Percentiles rank a stretch among this genome's conserved stretches.
Evolutionary conservation across 306 rosid species (phyloP).

Genomic region (Luffa acutangula): DNA sequence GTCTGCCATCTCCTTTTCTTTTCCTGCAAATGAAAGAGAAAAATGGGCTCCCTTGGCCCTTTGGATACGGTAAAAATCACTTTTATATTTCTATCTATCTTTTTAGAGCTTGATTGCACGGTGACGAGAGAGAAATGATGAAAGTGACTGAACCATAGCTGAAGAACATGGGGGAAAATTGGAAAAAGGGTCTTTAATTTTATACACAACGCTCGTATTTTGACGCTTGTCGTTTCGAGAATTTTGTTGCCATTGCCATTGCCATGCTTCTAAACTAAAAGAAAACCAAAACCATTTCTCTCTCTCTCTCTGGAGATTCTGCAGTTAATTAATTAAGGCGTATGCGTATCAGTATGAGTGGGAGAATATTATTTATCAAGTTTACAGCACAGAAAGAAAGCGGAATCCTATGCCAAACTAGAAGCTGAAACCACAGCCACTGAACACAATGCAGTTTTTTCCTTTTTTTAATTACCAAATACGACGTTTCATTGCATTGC

Average conservation of each 20-base stretch:
- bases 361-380: not conserved
- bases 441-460: not conserved
- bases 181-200: not conserved
- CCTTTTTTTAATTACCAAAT: not conserved
- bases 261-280: not conserved
- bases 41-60: not conserved
- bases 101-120: not conserved
- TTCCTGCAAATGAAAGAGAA: not conserved
- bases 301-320: not conserved
- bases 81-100: not conserved
- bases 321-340: not conserved
- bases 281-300: too few species aligned
- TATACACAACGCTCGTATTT: not conserved
- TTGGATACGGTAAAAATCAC: not conserved
- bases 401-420: conserved; percentile 2
- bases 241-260: not conserved
- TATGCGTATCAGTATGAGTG: not conserved
- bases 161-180: too few species aligned
- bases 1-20: not conserved
- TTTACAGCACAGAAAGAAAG: not conserved
- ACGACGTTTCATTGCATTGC: not conserved
- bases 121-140: not conserved
- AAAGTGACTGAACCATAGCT: conserved; percentile 8
- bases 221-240: not conserved
- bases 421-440: not conserved